Conservation (phyloP, 495 filamentous ascomycete species). For the Rusavskia elegans region DNA sequence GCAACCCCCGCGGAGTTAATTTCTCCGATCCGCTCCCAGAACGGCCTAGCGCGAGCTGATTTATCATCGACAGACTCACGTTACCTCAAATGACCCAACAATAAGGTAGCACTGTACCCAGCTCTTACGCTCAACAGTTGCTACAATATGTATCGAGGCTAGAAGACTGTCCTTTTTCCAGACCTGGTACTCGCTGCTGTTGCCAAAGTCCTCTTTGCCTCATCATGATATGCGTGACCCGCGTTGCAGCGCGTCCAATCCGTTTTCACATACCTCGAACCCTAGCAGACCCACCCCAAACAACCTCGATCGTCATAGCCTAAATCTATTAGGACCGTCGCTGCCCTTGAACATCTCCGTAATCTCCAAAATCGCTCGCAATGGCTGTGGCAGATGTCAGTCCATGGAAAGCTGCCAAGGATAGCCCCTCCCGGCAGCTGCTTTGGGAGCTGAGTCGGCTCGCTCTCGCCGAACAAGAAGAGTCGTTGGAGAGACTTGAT, state of each 20-base stretch:
- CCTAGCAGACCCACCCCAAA: too few species aligned
- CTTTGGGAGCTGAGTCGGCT: slow-evolving; percentile 26
- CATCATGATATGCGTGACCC: too few species aligned
- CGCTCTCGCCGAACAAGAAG: slow-evolving; percentile 17
- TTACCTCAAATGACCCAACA: too few species aligned
- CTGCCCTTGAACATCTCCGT: too few species aligned
- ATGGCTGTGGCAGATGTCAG: slow-evolving; percentile 9
- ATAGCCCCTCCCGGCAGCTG: slow-evolving; percentile 34
- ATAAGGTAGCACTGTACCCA: too few species aligned
- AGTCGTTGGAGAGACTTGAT: slow-evolving; percentile 30
- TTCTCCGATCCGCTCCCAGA: background rate
- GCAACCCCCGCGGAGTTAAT: background rate
- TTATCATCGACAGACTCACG: background rate
- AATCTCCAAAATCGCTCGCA: too few species aligned
- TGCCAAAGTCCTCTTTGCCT: too few species aligned
- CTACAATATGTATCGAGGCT: background rate
- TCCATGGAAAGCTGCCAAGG: slow-evolving; percentile 11
- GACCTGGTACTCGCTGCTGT: background rate
- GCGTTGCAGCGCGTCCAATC: too few species aligned
- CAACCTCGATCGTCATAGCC: too few species aligned
- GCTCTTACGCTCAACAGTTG: background rate
- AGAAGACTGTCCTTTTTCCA: too few species aligned
- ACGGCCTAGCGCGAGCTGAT: background rate
- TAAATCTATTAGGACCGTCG: too few species aligned
- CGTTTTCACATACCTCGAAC: too few species aligned